Percentiles rank a stretch among this genome's conserved stretches.
Conservation (phyloP, 2,329 filamentous ascomycete genomes). For the Dichotomopilus funicola region DNA sequence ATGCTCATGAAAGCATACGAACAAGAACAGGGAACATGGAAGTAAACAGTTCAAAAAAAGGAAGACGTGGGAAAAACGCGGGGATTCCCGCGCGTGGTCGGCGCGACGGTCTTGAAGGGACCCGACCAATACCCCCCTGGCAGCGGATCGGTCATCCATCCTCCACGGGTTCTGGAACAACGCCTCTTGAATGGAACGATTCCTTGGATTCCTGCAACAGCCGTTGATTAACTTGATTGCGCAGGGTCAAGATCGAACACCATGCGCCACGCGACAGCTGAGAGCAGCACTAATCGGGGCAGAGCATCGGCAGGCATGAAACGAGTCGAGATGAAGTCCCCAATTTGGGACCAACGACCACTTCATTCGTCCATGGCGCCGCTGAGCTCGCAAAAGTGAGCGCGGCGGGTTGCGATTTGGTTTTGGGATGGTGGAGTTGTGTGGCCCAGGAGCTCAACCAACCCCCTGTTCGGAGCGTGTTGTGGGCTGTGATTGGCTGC, state of each 20-base stretch:
- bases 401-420: constrained; percentile 1
- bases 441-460: background rate
- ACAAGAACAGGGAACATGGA: background rate
- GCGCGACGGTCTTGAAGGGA: constrained; percentile 1
- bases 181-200: background rate
- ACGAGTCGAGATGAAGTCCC: background rate
- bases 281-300: background rate
- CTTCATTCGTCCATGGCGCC: no score
- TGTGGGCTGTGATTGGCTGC: constrained; percentile 11
- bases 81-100: constrained; percentile 2
- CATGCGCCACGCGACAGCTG: constrained; percentile 3
- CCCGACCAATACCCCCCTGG: background rate
- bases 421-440: background rate
- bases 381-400: no score
- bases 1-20: background rate
- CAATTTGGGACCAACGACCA: no score
- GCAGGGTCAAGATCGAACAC: background rate
- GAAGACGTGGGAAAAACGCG: constrained; percentile 4
- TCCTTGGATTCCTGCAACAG: background rate
- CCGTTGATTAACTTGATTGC: constrained; percentile 2
- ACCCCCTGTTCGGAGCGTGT: constrained; percentile 5
- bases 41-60: background rate
- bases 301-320: background rate
- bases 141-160: background rate
- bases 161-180: background rate